Percentiles rank a stretch among this genome's conserved stretches.
These are phyloP conservation scores for Russula sp. DNA, from an alignment of 768 basidiomycete species.

Conservation along the genomic window DNA sequence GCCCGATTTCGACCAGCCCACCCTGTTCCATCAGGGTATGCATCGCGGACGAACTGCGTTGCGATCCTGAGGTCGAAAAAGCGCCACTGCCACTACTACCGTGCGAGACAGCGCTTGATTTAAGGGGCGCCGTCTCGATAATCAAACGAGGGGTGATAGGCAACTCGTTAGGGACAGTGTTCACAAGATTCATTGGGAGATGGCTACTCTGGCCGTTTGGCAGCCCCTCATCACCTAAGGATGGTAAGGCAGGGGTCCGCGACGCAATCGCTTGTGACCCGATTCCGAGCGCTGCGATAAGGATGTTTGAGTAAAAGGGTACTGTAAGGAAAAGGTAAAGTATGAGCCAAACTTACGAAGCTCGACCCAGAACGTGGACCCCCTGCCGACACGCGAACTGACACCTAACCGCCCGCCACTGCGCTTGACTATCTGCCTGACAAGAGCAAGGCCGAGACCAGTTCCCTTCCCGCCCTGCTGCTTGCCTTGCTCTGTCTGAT, in stretches of 20 bases:
- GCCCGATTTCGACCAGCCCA: conserved; percentile 55
- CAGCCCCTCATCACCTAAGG: conserved; percentile 9
- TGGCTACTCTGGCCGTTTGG: not conserved
- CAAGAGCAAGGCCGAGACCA: conserved; percentile 51
- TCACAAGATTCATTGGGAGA: conserved; percentile 15
- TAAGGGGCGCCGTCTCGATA: conserved; percentile 1
- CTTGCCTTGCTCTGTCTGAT: conserved; percentile 73
- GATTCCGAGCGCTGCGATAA: conserved; percentile 55
- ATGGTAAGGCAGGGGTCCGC: conserved; percentile 32
- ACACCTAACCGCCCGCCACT: conserved; percentile 48
- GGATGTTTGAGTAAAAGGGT: not conserved
- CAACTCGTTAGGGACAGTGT: conserved; percentile 8
- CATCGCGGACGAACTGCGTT: conserved; percentile 44
- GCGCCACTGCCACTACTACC: not conserved
- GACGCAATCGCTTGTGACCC: conserved; percentile 50
- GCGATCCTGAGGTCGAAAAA: conserved; percentile 3
- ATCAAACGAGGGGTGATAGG: not conserved
- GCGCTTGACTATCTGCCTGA: conserved; percentile 52
- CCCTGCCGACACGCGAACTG: conserved; percentile 50
- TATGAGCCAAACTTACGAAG: conserved; percentile 45
- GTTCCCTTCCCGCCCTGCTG: conserved; percentile 61
- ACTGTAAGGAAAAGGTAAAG: not conserved
- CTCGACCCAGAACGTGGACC: conserved; percentile 90
- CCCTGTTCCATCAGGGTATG: conserved; percentile 68
- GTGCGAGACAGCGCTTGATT: not conserved